These are phyloP conservation scores for Myxozyma geophila DNA, from an alignment of 805 yeast species.

Conservation along the genomic window DNA sequence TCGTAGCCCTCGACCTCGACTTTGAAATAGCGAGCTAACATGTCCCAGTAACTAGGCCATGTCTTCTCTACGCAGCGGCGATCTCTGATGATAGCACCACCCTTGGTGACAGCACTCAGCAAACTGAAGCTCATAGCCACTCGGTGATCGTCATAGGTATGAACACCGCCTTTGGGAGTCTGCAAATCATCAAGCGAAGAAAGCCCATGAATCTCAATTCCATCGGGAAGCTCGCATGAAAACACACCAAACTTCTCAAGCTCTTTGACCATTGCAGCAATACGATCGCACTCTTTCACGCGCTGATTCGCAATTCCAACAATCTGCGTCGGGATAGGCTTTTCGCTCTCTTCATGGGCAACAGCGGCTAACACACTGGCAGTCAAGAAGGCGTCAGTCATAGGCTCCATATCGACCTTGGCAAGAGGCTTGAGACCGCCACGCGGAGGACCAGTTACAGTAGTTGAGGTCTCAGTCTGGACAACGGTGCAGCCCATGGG, in stretches of 20 bases:
- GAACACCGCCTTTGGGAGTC: conserved; percentile 67
- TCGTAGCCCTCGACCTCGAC: conserved; percentile 68
- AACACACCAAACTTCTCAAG: conserved; percentile 87
- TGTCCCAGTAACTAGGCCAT: conserved; percentile 99
- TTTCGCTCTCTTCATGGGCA: conserved; percentile 54
- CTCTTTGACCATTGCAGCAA: conserved; percentile 89
- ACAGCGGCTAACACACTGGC: conserved; percentile 98
- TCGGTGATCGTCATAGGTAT: conserved; percentile 92
- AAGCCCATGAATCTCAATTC: conserved; percentile 80
- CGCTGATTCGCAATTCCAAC: conserved; percentile 97
- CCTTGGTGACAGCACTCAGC: conserved; percentile 70
- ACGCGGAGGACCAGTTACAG: conserved; percentile 84
- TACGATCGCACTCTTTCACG: conserved; percentile 96
- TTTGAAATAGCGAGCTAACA: conserved; percentile 52
- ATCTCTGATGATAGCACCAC: conserved; percentile 75
- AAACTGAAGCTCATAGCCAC: conserved; percentile 97
- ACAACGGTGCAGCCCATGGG: conserved; percentile 95
- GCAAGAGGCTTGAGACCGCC: conserved; percentile 72
- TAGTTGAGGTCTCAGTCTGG: conserved; percentile 84
- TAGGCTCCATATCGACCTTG: conserved; percentile 95
- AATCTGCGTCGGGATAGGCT: conserved; percentile 65
- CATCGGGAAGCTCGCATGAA: conserved; percentile 87
- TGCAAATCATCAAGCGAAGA: conserved; percentile 52
- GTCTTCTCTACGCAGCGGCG: conserved; percentile 95
- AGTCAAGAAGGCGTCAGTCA: conserved; percentile 98